These are phyloP conservation scores for Thielaviopsis cerberus DNA, from an alignment of 2,329 filamentous ascomycete species.

Conservation along the genomic window DNA sequence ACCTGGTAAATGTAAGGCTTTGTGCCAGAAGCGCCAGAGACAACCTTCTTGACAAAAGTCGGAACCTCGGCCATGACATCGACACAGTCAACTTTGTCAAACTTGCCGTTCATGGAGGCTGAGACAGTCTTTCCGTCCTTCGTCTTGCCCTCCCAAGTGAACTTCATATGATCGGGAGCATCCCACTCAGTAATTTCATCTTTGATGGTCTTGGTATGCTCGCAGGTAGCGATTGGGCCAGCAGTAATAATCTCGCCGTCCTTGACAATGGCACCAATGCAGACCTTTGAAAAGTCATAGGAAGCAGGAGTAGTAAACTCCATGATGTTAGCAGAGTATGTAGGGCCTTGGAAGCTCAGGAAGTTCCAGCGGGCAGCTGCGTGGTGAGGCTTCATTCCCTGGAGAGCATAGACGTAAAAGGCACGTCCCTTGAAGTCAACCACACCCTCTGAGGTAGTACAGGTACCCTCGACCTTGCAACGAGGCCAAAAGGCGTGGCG, in stretches of 20 bases:
- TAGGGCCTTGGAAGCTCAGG: constrained; percentile 72
- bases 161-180: constrained; percentile 58
- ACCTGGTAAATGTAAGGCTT: constrained; percentile 98
- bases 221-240: constrained; percentile 43
- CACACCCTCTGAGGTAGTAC: constrained; percentile 64
- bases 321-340: constrained; percentile 81
- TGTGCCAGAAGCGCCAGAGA: constrained; percentile 71
- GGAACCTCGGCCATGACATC: constrained; percentile 96
- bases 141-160: constrained; percentile 58
- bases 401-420: constrained; percentile 67
- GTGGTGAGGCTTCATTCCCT: constrained; percentile 99
- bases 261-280: constrained; percentile 63
- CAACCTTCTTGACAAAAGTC: constrained; percentile 85
- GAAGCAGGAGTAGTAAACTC: constrained; percentile 87
- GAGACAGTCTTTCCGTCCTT: constrained; percentile 57
- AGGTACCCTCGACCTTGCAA: constrained; percentile 61
- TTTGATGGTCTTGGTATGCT: constrained; percentile 49
- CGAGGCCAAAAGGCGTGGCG: constrained; percentile 89
- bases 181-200: constrained; percentile 77
- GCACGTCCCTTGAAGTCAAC: constrained; percentile 67
- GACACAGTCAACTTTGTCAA: constrained; percentile 54
- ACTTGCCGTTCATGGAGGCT: constrained; percentile 47
- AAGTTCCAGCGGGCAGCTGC: constrained; percentile 89
- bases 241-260: constrained; percentile 65
- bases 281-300: constrained; percentile 71